Base-by-base conservation (phyloP, 768 basidiomycete genomes). In the Heimioporus sp. region DNA sequence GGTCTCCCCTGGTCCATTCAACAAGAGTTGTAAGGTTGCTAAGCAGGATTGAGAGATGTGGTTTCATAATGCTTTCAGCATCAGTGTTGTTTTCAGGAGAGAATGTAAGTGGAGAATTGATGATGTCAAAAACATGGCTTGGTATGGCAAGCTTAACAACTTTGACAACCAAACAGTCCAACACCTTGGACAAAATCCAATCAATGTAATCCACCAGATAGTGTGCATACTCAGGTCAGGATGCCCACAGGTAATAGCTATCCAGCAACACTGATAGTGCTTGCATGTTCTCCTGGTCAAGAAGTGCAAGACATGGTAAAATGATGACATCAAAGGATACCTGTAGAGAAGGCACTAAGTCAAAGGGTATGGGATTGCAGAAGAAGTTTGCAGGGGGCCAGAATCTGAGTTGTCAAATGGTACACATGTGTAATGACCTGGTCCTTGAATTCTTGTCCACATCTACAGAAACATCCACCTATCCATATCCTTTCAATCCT, bases 311-410 rank as follows among this genome's bases (percentile, higher is more conserved):
- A 7, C 97, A 88, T 1, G 96, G 94, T 0, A 87, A 82, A 60
- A 98, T 87, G 73, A 91, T 81, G 0, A 80, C 72, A 1, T 73
- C 52, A 72, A 92, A 98, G 10, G 83, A 80, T 7, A 76, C 71
- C 5, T 72, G 68, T 63, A 98, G 74, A 67, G 85, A 95, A 0
- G 83, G 79, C 0, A 74, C 63, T 65, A 87, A 96, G 67, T 96
- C 82, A 66, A 93, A 97, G 1, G 69, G 62, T 21, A 85, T 78
- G 0, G 87, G 82, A 37, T 77, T 77, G 13, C 84, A 81, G 80
- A 93, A 93, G 73, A 98, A 96, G 62, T 95, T 90, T 2, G 86
- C 82, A 35, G 98, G 71, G 12, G 95, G 83, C 66, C 91, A 92
- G 46, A 98, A 69, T 10, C 93, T 94, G 1, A 88, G 75, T 48